Percentiles rank a stretch among this genome's conserved stretches.
These are phyloP conservation scores for Pleurozium schreberi DNA, from an alignment of 225 moss, liverwort and hornwort genomes.

Conservation along the genomic window DNA sequence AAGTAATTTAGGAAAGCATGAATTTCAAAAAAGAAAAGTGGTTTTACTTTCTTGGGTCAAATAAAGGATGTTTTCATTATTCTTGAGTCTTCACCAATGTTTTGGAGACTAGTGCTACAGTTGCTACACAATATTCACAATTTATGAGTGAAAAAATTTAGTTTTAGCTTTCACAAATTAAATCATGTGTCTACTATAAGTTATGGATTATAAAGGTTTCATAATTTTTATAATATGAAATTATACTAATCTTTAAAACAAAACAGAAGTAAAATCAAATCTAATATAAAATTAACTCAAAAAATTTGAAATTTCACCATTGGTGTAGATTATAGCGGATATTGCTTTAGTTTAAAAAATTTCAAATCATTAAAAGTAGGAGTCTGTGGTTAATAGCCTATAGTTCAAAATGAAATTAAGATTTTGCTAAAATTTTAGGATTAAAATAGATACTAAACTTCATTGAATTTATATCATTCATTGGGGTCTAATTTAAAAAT, in stretches of 20 bases:
- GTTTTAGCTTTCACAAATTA: not conserved
- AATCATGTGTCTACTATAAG: rapidly evolving
- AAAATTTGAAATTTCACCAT: not conserved
- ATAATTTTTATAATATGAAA: not conserved
- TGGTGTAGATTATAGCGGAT: not conserved
- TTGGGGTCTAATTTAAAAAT: not conserved
- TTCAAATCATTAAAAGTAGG: not conserved
- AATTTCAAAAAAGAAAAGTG: not conserved
- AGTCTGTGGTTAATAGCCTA: not conserved
- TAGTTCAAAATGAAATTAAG: not conserved
- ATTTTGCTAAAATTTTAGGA: rapidly evolving
- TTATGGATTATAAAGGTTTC: not conserved
- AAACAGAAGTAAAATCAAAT: not conserved
- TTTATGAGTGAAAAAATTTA: not conserved
- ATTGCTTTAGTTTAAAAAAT: not conserved
- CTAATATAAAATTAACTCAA: not conserved
- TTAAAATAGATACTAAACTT: not conserved
- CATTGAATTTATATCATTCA: not conserved
- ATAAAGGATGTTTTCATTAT: too few species aligned
- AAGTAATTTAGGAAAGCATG: not conserved
- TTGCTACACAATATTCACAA: not conserved
- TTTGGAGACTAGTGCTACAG: not conserved
- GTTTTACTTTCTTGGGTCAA: too few species aligned
- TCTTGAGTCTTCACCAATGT: not conserved
- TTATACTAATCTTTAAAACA: not conserved